Conservation (phyloP, 768 basidiomycete genomes). For the Phanerodontia chrysosporium region DNA sequence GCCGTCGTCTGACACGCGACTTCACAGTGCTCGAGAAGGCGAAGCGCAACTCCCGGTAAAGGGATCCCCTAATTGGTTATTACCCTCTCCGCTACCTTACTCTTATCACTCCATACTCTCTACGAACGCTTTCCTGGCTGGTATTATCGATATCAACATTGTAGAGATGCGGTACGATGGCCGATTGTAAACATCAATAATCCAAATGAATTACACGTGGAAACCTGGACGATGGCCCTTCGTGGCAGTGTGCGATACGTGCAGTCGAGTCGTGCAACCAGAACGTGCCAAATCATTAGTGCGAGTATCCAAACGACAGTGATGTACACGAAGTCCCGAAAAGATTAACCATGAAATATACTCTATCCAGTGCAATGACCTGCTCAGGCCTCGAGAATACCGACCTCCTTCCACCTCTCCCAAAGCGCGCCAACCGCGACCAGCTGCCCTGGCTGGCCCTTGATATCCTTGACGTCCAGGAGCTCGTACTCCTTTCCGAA, state of each 20-base stretch:
- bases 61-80: background rate
- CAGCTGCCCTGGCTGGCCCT: constrained; percentile 52
- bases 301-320: constrained; percentile 4
- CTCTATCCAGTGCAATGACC: background rate
- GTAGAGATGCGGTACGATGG: constrained; percentile 3
- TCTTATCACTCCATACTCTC: background rate
- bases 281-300: constrained; percentile 2
- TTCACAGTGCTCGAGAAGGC: constrained; percentile 4
- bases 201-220: constrained; percentile 1
- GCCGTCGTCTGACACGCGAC: background rate
- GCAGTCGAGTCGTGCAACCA: background rate
- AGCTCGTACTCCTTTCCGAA: constrained; percentile 94
- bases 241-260: background rate
- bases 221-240: background rate
- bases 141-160: constrained; percentile 3
- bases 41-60: constrained; percentile 6
- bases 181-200: constrained; percentile 6
- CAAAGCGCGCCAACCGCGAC: constrained; percentile 78
- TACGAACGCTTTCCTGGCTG: constrained; percentile 1
- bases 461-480: constrained; percentile 84
- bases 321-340: constrained; percentile 11
- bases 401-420: constrained; percentile 90
- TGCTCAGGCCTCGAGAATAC: constrained; percentile 49
- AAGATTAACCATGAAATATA: constrained; percentile 9
- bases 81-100: background rate